Percentiles rank a stretch among this genome's conserved stretches.
These are phyloP conservation scores for Stephania cephalantha DNA, from an alignment of 164 flowering plant genomes.

Conservation along the genomic window DNA sequence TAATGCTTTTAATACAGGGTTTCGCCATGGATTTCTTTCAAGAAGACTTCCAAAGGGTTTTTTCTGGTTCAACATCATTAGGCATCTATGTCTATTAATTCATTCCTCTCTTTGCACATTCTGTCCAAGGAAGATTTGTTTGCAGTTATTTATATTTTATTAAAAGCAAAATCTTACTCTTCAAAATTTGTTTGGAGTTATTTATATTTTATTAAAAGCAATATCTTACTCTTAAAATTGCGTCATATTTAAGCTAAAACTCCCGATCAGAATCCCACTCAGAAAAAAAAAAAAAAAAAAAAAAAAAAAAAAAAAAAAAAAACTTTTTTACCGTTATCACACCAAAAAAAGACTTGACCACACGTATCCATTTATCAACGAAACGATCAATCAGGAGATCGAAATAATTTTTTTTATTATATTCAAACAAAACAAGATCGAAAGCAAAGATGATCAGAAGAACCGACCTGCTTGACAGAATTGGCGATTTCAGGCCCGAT, in stretches of 20 bases:
- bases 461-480: conserved; percentile 66
- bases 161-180: too few species aligned
- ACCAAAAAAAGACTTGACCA: neutral
- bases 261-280: neutral
- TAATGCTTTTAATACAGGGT: too few species aligned
- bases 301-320: too few species aligned
- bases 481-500: conserved; percentile 95
- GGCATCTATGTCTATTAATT: neutral
- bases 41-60: neutral
- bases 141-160: too few species aligned
- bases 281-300: too few species aligned
- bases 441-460: neutral
- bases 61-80: neutral
- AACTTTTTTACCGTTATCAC: too few species aligned
- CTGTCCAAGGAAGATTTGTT: too few species aligned
- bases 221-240: too few species aligned
- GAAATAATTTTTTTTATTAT: too few species aligned
- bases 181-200: too few species aligned
- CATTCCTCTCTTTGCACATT: too few species aligned
- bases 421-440: neutral
- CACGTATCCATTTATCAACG: neutral
- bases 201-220: too few species aligned
- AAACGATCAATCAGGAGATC: neutral
- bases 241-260: neutral
- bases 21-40: neutral